Conservation (phyloP, 2,329 filamentous ascomycete species). For the Diaporthe sp. region DNA sequence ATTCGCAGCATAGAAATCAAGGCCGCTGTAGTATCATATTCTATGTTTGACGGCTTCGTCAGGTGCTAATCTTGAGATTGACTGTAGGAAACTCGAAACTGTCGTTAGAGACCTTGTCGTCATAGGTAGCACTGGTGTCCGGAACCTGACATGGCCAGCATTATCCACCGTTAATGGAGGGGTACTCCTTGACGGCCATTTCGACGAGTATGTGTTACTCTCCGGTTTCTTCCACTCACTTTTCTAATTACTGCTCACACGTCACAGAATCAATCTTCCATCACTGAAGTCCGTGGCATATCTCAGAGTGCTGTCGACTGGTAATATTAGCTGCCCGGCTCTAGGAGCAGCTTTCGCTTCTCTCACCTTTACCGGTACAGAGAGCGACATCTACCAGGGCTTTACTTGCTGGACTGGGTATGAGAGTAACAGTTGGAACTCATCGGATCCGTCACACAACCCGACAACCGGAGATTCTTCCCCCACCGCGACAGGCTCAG, state of each 20-base stretch:
- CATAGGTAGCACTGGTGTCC: neutral
- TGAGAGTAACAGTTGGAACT: conserved; percentile 13
- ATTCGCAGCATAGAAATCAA: neutral
- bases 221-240: neutral
- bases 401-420: conserved; percentile 27
- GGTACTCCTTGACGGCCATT: conserved; percentile 14
- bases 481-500: neutral
- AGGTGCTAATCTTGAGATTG: neutral
- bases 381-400: conserved; percentile 7
- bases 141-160: neutral
- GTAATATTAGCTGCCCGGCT: conserved; percentile 18
- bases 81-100: conserved; percentile 8
- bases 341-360: conserved; percentile 6
- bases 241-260: neutral
- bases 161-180: neutral
- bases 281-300: conserved; percentile 6
- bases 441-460: conserved; percentile 26
- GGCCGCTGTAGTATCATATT: neutral
- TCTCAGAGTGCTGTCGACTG: neutral
- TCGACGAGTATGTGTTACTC: conserved; percentile 20
- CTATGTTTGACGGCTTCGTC: neutral
- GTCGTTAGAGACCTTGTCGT: neutral
- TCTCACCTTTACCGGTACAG: conserved; percentile 5
- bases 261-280: conserved; percentile 10
- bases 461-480: conserved; percentile 2